Evolutionary conservation across 495 filamentous ascomycete species (phyloP).

Genomic region (Neurospora sp.): DNA sequence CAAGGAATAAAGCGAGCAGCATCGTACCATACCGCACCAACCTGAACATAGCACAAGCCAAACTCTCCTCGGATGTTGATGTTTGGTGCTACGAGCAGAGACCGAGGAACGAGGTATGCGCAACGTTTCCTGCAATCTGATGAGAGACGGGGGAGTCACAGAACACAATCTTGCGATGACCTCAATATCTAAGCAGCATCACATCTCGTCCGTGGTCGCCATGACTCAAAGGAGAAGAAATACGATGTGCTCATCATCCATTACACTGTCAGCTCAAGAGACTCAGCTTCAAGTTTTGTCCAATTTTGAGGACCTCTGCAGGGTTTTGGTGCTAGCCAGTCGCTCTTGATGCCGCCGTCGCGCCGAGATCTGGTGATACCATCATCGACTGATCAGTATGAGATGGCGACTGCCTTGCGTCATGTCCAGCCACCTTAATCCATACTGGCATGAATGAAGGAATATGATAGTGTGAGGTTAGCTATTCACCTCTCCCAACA

Average conservation of each 20-base stretch:
- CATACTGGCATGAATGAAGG: background rate
- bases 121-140: background rate
- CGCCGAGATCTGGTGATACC: background rate
- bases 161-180: background rate
- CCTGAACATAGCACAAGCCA: background rate
- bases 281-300: background rate
- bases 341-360: background rate
- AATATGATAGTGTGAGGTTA: background rate
- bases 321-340: background rate
- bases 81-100: background rate
- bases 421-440: background rate
- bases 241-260: background rate
- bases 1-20: background rate
- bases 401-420: background rate
- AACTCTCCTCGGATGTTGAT: background rate
- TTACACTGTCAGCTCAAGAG: background rate
- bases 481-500: background rate
- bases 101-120: background rate
- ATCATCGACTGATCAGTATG: background rate
- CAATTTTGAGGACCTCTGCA: background rate
- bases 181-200: background rate
- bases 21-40: background rate
- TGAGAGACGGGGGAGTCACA: background rate
- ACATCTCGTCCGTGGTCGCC: background rate
- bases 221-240: background rate